A percentile compares a stretch with the other conserved stretches of the same genome.
Evolutionary conservation across 1,284 basidiomycete genomes (phyloP).

Genomic region (Taiwanofungus camphoratus): DNA sequence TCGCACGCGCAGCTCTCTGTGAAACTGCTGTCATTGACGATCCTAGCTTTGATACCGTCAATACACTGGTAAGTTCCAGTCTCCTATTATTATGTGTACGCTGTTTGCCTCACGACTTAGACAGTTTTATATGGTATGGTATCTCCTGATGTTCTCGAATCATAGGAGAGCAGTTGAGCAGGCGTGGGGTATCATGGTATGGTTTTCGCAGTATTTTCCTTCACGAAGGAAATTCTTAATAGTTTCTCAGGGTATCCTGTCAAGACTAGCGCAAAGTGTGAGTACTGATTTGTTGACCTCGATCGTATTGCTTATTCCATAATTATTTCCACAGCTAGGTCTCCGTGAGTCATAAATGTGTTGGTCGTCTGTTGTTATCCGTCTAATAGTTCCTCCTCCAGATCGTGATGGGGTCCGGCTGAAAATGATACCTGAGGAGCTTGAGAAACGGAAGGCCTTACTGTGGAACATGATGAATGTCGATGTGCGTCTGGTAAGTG

Average conservation of each 20-base stretch:
- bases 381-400: constrained; percentile 20
- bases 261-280: constrained; percentile 46
- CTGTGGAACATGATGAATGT: constrained; percentile 55
- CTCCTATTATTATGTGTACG: constrained; percentile 29
- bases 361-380: constrained; percentile 8
- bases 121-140: constrained; percentile 70
- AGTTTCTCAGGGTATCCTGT: constrained; percentile 23
- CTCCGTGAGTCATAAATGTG: constrained; percentile 39
- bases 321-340: constrained; percentile 38
- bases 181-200: constrained; percentile 63
- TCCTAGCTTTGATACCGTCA: constrained; percentile 59
- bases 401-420: constrained; percentile 54
- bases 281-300: constrained; percentile 21
- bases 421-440: constrained; percentile 46
- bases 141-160: constrained; percentile 62
- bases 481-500: constrained; percentile 44
- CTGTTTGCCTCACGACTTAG: constrained; percentile 7
- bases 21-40: constrained; percentile 60
- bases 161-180: constrained; percentile 62
- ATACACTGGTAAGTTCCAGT: constrained; percentile 43
- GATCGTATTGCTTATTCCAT: constrained; percentile 1
- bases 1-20: constrained; percentile 53
- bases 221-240: neutral
- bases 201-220: constrained; percentile 34
- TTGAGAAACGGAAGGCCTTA: constrained; percentile 46